phyloP scores from a whole-genome alignment of 1,284 basidiomycete genomes.

The Takashimella koratensis region DNA sequence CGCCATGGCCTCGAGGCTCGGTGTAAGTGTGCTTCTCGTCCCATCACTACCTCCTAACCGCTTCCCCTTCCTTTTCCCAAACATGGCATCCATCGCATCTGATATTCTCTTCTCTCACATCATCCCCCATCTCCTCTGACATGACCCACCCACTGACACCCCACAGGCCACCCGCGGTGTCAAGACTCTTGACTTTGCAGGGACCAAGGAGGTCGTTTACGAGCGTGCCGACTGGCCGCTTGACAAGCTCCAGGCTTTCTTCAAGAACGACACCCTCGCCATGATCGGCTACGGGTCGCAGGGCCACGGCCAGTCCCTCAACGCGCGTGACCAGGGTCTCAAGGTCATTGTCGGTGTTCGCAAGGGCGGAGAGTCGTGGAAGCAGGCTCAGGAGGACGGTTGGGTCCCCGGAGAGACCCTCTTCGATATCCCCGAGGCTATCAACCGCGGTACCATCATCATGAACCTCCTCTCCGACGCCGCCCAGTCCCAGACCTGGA shows the following conservation, averaged over 20 bases:
- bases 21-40: slow-evolving; percentile 24
- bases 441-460: slow-evolving; percentile 93
- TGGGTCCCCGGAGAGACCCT: slow-evolving; percentile 99
- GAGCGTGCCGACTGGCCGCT: slow-evolving; percentile 98
- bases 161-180: slow-evolving; percentile 63
- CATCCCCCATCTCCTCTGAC: background rate
- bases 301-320: slow-evolving; percentile 97
- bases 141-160: slow-evolving; percentile 2
- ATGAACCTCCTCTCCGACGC: slow-evolving; percentile 99
- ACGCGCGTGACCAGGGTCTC: slow-evolving; percentile 97
- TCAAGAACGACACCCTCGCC: slow-evolving; percentile 99
- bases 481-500: slow-evolving; percentile 94
- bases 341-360: slow-evolving; percentile 99
- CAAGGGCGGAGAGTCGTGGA: slow-evolving; percentile 90
- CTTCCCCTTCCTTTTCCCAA: background rate
- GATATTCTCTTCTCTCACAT: background rate
- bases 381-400: slow-evolving; percentile 90
- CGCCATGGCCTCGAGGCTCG: slow-evolving; percentile 42
- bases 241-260: slow-evolving; percentile 96
- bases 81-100: background rate
- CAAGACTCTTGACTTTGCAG: slow-evolving; percentile 98
- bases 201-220: slow-evolving; percentile 91
- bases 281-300: slow-evolving; percentile 97
- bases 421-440: slow-evolving; percentile 98
- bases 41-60: background rate